Evolutionary conservation across 306 rosid genomes (phyloP).

Genomic region (Vigna mungo): DNA sequence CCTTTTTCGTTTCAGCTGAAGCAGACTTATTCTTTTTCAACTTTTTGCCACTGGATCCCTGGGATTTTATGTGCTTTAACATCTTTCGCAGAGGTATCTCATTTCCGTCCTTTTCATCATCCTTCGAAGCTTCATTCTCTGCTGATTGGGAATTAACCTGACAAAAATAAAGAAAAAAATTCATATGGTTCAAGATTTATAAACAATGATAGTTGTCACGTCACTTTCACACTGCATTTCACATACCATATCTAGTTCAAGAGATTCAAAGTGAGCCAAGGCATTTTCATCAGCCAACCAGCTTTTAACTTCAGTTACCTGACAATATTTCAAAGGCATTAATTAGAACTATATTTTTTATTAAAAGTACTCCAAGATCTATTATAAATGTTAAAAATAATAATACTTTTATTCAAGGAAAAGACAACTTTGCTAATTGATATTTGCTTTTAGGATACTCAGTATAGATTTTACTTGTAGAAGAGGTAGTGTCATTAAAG

Average conservation of each 20-base stretch:
- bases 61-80: slow-evolving; percentile 70
- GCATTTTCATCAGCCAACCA: slow-evolving; percentile 83
- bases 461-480: not conserved
- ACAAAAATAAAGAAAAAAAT: not conserved
- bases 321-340: slow-evolving; percentile 46
- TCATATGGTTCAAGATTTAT: slow-evolving; percentile 38
- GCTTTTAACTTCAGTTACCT: slow-evolving; percentile 65
- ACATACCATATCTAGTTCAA: slow-evolving; percentile 80
- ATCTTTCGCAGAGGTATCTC: slow-evolving; percentile 80
- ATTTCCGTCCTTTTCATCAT: slow-evolving; percentile 65
- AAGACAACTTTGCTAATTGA: slow-evolving; percentile 22
- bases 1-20: slow-evolving; percentile 53
- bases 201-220: slow-evolving; percentile 30
- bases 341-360: slow-evolving; percentile 27
- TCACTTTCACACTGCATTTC: slow-evolving; percentile 21
- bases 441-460: not conserved
- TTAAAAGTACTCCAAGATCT: slow-evolving; percentile 25
- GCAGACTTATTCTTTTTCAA: slow-evolving; percentile 61
- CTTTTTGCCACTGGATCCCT: slow-evolving; percentile 66
- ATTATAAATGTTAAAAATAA: slow-evolving; percentile 10
- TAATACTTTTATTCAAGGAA: slow-evolving; percentile 24
- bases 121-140: slow-evolving; percentile 63
- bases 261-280: slow-evolving; percentile 85
- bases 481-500: slow-evolving; percentile 5
- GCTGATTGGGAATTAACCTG: slow-evolving; percentile 64